These are phyloP conservation scores for Beauveria varroae DNA, from an alignment of 2,329 filamentous ascomycete species.

Conservation along the genomic window DNA sequence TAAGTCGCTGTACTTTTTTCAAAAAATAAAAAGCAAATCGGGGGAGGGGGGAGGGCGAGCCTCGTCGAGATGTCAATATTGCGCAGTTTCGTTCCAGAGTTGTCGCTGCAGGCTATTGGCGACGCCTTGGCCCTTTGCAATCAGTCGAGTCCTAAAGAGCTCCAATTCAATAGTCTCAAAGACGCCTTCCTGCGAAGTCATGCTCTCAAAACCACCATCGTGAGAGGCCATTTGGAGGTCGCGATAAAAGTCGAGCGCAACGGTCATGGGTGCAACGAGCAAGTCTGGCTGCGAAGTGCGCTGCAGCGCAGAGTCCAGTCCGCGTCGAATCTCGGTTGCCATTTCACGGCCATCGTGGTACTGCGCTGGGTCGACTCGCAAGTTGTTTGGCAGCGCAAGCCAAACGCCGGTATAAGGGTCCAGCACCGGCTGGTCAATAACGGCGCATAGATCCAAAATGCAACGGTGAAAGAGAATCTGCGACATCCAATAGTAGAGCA, in stretches of 20 bases:
- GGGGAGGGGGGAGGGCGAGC: background rate
- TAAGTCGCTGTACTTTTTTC: background rate
- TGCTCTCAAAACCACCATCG: constrained; percentile 35
- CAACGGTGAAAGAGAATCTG: constrained; percentile 42
- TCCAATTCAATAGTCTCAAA: constrained; percentile 41
- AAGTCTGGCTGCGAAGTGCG: constrained; percentile 39
- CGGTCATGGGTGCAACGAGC: constrained; percentile 34
- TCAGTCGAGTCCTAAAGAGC: constrained; percentile 32
- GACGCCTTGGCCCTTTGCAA: constrained; percentile 34
- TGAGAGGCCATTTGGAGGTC: constrained; percentile 30
- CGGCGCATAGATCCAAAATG: constrained; percentile 37
- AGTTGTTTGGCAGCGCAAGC: constrained; percentile 28
- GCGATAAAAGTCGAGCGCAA: constrained; percentile 35
- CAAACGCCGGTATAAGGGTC: constrained; percentile 33
- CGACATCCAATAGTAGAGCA: constrained; percentile 48
- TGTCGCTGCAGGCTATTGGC: constrained; percentile 30
- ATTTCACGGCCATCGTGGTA: constrained; percentile 38
- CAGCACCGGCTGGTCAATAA: constrained; percentile 36
- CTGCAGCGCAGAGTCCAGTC: constrained; percentile 39
- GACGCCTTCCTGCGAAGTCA: constrained; percentile 31
- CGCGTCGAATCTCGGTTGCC: constrained; percentile 43
- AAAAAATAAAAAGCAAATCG: background rate
- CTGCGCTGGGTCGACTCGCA: constrained; percentile 33
- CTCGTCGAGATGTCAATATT: constrained; percentile 1
- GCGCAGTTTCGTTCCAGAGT: constrained; percentile 31